Conservation (phyloP, 257 asterid genomes). For the Salvia rosmarinus region DNA sequence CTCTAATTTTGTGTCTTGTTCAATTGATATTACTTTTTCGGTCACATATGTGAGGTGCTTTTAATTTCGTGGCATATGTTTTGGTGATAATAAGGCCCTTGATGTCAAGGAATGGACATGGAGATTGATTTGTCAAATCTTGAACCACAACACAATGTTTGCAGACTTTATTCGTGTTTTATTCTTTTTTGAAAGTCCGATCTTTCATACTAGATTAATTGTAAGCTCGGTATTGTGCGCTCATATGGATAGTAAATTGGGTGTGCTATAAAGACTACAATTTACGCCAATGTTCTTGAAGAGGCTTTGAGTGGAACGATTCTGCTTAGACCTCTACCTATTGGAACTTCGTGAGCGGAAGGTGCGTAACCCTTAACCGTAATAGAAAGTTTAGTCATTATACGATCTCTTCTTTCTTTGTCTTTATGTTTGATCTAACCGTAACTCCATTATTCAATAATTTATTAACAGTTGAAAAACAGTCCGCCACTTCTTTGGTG, state of each 20-base stretch:
- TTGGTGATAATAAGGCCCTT: conserved; percentile 65
- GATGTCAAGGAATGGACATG: conserved; percentile 98
- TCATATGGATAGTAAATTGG: conserved; percentile 74
- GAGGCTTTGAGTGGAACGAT: conserved; percentile 98
- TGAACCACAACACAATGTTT: conserved; percentile 97
- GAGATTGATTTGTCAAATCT: conserved; percentile 98
- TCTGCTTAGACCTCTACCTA: conserved; percentile 92
- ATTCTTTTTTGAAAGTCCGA: conserved; percentile 8
- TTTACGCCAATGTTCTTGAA: conserved; percentile 96
- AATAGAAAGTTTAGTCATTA: conserved; percentile 22
- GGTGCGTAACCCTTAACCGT: conserved; percentile 46
- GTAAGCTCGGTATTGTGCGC: conserved; percentile 28
- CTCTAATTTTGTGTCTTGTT: conserved; percentile 12
- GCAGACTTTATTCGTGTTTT: conserved; percentile 96
- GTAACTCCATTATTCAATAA: neutral
- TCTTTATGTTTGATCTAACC: conserved; percentile 17
- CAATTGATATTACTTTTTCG: conserved; percentile 3
- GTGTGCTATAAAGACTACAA: conserved; percentile 96
- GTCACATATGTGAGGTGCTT: conserved; percentile 16
- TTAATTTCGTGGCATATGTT: conserved; percentile 34
- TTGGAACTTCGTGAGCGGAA: conserved; percentile 96
- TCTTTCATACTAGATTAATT: conserved; percentile 19
- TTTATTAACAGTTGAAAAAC: conserved; percentile 79
- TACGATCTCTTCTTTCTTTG: conserved; percentile 24
- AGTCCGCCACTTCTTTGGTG: conserved; percentile 97